Conservation (phyloP, 306 rosid genomes). For the Oemleria cerasiformis region DNA sequence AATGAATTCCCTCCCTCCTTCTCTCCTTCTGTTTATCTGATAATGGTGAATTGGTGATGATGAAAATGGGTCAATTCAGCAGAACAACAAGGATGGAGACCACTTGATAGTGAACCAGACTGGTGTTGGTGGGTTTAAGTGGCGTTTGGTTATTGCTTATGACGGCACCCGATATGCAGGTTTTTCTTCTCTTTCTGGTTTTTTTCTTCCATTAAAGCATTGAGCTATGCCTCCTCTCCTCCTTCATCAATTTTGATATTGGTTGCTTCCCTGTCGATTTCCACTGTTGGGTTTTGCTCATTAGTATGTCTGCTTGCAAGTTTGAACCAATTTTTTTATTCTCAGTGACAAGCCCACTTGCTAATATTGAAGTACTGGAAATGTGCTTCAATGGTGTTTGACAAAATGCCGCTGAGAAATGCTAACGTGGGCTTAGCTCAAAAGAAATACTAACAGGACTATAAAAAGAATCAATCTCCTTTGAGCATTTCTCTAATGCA, state of each 20-base stretch:
- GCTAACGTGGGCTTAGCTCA: no score
- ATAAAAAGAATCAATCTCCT: no score
- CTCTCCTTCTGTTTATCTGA: not conserved
- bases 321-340: no score
- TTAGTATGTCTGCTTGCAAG: conserved; percentile 4
- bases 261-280: not conserved
- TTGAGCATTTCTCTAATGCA: no score
- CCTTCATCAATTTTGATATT: not conserved
- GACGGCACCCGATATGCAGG: conserved; percentile 86
- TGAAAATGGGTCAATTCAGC: conserved; percentile 14
- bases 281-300: not conserved
- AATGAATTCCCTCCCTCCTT: not conserved
- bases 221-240: not conserved
- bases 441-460: no score
- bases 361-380: not conserved
- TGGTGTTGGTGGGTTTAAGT: conserved; percentile 44
- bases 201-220: not conserved
- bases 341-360: not conserved
- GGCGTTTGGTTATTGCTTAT: conserved; percentile 80
- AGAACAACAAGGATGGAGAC: conserved; percentile 31
- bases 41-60: not conserved
- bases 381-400: conserved; percentile 8
- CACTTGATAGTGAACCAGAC: conserved; percentile 24
- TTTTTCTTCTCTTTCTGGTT: conserved; percentile 10
- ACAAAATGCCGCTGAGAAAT: not conserved